Conservation (phyloP, 2,329 filamentous ascomycete species). For the Mycosphaerella sp. region DNA sequence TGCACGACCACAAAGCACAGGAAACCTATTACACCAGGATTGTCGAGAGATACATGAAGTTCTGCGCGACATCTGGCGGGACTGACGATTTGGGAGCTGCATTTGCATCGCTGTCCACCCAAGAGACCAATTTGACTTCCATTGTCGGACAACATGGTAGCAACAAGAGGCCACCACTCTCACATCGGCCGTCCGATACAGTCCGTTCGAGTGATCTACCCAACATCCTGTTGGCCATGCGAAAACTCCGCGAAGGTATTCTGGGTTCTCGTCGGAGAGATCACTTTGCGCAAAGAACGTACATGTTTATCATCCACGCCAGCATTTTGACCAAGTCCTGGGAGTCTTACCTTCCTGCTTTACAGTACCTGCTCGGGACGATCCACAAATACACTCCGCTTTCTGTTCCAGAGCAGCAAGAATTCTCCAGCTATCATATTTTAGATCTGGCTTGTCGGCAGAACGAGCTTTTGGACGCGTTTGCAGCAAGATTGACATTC, state of each 20-base stretch:
- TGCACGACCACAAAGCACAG: constrained; percentile 65
- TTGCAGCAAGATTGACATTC: constrained; percentile 57
- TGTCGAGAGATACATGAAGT: constrained; percentile 80
- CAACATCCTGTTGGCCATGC: constrained; percentile 72
- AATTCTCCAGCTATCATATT: constrained; percentile 74
- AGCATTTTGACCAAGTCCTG: constrained; percentile 74
- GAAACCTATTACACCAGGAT: constrained; percentile 83
- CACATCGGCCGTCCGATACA: constrained; percentile 18
- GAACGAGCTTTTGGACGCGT: constrained; percentile 66
- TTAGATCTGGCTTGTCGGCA: constrained; percentile 86
- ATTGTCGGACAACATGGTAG: constrained; percentile 1
- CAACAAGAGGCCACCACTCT: constrained; percentile 15
- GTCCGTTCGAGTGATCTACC: constrained; percentile 59
- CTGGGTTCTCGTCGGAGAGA: constrained; percentile 70
- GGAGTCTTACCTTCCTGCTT: constrained; percentile 83
- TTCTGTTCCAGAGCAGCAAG: constrained; percentile 64
- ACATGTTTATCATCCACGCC: constrained; percentile 84
- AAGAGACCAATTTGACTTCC: constrained; percentile 5
- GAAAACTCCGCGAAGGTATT: constrained; percentile 87
- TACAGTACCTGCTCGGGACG: constrained; percentile 67
- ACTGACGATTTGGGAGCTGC: constrained; percentile 67
- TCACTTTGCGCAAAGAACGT: constrained; percentile 77
- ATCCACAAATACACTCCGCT: constrained; percentile 65
- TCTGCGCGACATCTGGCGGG: constrained; percentile 69
- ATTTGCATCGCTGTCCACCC: constrained; percentile 59